Percentiles rank a stretch among this genome's conserved stretches.
These are phyloP conservation scores for Exophiala sp. DNA, from an alignment of 2,329 filamentous ascomycete species.

Conservation along the genomic window DNA sequence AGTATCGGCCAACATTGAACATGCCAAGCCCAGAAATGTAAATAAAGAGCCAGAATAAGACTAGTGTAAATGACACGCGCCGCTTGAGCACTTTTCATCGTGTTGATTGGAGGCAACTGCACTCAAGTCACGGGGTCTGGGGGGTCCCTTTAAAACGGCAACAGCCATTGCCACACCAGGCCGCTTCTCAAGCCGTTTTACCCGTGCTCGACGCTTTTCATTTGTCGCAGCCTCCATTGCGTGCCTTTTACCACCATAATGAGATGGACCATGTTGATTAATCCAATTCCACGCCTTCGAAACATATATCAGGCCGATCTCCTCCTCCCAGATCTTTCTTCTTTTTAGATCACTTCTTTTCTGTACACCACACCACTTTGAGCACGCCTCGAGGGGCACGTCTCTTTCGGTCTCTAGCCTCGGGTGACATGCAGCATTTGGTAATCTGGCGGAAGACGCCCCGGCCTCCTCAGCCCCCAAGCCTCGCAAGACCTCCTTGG, in stretches of 20 bases:
- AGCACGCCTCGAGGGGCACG: too few relatives aligned
- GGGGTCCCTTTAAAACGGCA: not conserved
- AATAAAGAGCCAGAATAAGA: conserved; percentile 9
- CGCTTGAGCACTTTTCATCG: not conserved
- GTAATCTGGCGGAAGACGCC: too few relatives aligned
- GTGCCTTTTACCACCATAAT: not conserved
- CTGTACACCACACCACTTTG: too few relatives aligned
- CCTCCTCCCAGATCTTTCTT: not conserved
- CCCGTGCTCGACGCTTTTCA: not conserved
- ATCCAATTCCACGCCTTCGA: not conserved
- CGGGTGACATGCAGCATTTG: too few relatives aligned
- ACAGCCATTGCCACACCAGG: not conserved
- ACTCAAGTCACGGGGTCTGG: not conserved
- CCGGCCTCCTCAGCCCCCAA: too few relatives aligned
- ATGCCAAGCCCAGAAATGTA: conserved; percentile 1
- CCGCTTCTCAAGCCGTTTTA: not conserved
- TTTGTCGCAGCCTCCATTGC: not conserved
- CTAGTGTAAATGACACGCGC: not conserved
- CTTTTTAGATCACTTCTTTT: not conserved
- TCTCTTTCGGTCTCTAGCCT: too few relatives aligned
- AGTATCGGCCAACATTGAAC: not conserved
- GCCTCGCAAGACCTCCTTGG: too few relatives aligned
- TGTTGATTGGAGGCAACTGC: not conserved
- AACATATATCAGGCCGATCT: not conserved
- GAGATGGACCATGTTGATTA: conserved; percentile 3